A percentile compares a stretch with the other conserved stretches of the same genome.
Evolutionary conservation across 1,139 yeast species (phyloP).

Genomic region (Blastobotrys apis): DNA sequence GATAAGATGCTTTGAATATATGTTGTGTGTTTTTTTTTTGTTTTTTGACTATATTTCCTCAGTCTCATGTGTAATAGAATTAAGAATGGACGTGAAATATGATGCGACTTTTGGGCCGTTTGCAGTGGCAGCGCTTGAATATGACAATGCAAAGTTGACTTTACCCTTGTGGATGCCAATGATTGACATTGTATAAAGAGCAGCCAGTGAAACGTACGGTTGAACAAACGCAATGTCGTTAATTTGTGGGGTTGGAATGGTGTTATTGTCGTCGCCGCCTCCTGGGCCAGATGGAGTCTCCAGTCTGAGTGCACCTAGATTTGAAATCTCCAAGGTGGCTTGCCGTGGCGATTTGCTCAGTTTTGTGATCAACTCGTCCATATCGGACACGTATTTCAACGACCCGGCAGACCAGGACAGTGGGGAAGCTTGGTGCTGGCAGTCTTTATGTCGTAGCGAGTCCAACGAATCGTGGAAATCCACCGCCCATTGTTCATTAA

Average conservation of each 20-base stretch:
- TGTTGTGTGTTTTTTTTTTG: background rate
- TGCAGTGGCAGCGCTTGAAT: background rate
- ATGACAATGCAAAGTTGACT: constrained; percentile 5
- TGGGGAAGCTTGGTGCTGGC: background rate
- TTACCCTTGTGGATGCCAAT: constrained; percentile 12
- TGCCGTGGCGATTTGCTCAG: background rate
- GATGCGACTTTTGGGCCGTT: no score
- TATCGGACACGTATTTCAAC: background rate
- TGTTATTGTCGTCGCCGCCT: no score
- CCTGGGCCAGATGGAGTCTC: background rate
- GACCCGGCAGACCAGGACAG: background rate
- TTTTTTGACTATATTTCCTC: background rate
- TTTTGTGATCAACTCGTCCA: background rate
- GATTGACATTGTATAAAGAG: constrained; percentile 12
- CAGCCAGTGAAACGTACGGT: constrained; percentile 8
- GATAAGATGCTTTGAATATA: no score
- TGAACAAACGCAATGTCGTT: constrained; percentile 14
- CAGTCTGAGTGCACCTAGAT: constrained; percentile 14
- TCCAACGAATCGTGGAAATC: background rate
- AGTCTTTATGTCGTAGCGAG: background rate
- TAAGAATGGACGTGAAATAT: no score
- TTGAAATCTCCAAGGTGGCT: constrained; percentile 14
- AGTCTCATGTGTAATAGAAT: no score
- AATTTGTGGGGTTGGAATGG: no score
- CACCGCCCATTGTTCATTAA: background rate